These are phyloP conservation scores for Pestalotiopsis sp. DNA, from an alignment of 2,329 filamentous ascomycete genomes.

Conservation along the genomic window DNA sequence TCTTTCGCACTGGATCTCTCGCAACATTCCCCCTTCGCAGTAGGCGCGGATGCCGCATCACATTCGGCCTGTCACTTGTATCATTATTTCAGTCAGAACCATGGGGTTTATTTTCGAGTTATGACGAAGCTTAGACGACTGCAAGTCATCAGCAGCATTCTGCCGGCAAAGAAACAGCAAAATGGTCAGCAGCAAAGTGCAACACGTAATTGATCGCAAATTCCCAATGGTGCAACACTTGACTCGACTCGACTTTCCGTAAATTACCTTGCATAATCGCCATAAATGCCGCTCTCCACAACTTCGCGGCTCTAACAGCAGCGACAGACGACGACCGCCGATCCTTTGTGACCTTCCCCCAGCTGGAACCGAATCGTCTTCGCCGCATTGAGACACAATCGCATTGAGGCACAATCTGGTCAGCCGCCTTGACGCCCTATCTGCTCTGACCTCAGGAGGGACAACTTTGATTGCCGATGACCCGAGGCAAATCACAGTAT, in stretches of 20 bases:
- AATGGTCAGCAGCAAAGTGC: constrained; percentile 32
- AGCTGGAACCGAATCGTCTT: neutral
- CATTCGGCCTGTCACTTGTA: constrained; percentile 34
- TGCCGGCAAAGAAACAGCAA: constrained; percentile 32
- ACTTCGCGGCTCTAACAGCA: constrained; percentile 27
- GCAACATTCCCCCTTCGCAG: constrained; percentile 24
- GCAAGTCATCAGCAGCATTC: constrained; percentile 27
- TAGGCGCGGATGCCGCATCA: constrained; percentile 30
- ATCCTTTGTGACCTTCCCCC: constrained; percentile 20
- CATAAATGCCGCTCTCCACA: constrained; percentile 9
- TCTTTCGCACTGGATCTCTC: constrained; percentile 24
- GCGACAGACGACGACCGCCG: constrained; percentile 21
- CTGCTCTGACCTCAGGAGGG: neutral
- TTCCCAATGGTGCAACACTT: constrained; percentile 35
- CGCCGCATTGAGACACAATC: neutral
- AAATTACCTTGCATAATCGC: constrained; percentile 25
- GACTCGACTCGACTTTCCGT: constrained; percentile 34
- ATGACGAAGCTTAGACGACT: constrained; percentile 35
- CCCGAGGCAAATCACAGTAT: neutral
- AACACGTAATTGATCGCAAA: constrained; percentile 39
- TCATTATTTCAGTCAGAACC: constrained; percentile 34
- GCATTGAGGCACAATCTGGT: neutral
- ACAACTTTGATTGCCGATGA: neutral
- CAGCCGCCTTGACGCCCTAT: neutral
- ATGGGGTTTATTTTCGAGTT: constrained; percentile 29